phyloP scores from a whole-genome alignment of 2,329 filamentous ascomycete species.

The Colletotrichum shisoi region DNA sequence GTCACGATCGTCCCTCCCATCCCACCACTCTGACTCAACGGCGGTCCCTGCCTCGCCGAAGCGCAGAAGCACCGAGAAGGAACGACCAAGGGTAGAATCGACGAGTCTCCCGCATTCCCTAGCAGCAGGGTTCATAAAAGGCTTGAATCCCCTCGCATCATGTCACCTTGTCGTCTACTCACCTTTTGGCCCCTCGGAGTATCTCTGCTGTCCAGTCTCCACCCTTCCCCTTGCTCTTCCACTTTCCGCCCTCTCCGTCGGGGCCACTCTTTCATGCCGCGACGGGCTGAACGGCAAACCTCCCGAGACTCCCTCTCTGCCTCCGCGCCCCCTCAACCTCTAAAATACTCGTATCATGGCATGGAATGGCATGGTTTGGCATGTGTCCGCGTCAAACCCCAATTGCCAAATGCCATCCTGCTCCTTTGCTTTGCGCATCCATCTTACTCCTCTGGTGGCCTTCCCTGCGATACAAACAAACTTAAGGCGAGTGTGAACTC shows the following conservation, averaged over 20 bases:
- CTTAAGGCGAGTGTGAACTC: neutral
- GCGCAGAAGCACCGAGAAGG: conserved; percentile 21
- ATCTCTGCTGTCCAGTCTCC: neutral
- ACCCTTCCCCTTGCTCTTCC: neutral
- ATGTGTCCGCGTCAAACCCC: conserved; percentile 2
- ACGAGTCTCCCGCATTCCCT: conserved; percentile 19
- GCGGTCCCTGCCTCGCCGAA: conserved; percentile 3
- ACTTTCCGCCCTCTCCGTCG: conserved; percentile 1
- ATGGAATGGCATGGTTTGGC: conserved; percentile 7
- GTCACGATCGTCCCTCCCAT: conserved; percentile 23
- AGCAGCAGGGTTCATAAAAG: neutral
- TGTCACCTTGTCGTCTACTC: conserved; percentile 12
- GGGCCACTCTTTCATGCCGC: conserved; percentile 2
- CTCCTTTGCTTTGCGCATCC: neutral
- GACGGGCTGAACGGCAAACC: conserved; percentile 1
- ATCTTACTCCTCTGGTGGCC: neutral
- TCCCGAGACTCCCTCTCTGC: neutral
- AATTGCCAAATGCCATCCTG: neutral
- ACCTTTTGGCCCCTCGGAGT: neutral
- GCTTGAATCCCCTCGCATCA: conserved; percentile 9
- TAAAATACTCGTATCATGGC: conserved; percentile 12
- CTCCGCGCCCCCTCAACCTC: neutral
- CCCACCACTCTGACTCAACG: neutral
- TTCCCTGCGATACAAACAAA: neutral
- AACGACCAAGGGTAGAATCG: neutral